phyloP scores from a whole-genome alignment of 116 monocot species.

The Trichopus zeylanicus region DNA sequence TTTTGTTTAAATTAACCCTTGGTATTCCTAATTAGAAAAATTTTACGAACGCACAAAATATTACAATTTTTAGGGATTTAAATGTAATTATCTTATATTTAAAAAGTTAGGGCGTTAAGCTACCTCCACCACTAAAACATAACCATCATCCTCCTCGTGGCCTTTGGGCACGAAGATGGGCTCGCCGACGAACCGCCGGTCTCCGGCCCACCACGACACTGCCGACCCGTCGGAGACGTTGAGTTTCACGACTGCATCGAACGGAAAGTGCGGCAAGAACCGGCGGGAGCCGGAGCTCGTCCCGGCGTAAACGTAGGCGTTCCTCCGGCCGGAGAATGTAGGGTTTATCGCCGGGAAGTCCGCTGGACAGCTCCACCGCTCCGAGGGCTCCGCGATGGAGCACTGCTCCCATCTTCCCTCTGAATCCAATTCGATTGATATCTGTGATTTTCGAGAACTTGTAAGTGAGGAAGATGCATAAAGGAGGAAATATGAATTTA shows the following conservation, averaged over 20 bases:
- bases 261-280: constrained; percentile 70
- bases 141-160: constrained; percentile 59
- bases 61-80: too few relatives aligned
- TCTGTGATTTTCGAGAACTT: too few relatives aligned
- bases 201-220: constrained; percentile 46
- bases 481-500: too few relatives aligned
- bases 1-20: too few relatives aligned
- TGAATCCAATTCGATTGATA: constrained; percentile 26
- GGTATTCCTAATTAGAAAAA: too few relatives aligned
- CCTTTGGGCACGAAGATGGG: constrained; percentile 52
- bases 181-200: constrained; percentile 61
- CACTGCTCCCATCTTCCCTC: constrained; percentile 19
- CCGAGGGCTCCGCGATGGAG: constrained; percentile 20
- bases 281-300: constrained; percentile 43
- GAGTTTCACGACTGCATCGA: constrained; percentile 58
- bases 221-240: constrained; percentile 30
- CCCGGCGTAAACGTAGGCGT: constrained; percentile 41
- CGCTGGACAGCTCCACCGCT: constrained; percentile 37
- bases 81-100: too few relatives aligned
- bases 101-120: background rate
- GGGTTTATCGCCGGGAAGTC: constrained; percentile 77
- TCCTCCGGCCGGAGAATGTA: constrained; percentile 32
- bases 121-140: constrained; percentile 69
- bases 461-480: too few relatives aligned
- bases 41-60: too few relatives aligned